Evolutionary conservation across 257 asterid species (phyloP).

Genomic region (Anisodus tanguticus): DNA sequence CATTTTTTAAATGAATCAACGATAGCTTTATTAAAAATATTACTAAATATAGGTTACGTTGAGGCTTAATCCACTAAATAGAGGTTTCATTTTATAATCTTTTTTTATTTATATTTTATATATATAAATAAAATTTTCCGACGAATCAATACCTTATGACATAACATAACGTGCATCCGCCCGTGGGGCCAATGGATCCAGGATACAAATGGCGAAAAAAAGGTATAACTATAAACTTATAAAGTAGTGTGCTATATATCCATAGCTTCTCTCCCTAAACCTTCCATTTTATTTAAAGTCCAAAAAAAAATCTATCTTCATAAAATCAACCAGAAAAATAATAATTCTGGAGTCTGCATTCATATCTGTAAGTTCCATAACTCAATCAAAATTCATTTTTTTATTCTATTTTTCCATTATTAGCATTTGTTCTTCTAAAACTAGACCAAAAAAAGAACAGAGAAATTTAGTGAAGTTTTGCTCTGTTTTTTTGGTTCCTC

Average conservation of each 20-base stretch:
- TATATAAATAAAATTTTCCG: too few relatives aligned
- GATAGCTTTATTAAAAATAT: too few relatives aligned
- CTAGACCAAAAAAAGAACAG: neutral
- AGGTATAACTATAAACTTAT: neutral
- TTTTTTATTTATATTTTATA: too few relatives aligned
- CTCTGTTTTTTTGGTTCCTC: neutral
- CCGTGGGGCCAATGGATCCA: too few relatives aligned
- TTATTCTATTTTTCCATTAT: neutral
- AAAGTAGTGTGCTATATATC: neutral
- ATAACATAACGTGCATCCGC: too few relatives aligned
- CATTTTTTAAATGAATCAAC: too few relatives aligned
- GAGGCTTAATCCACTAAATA: too few relatives aligned
- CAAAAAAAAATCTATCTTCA: neutral
- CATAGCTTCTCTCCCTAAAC: neutral
- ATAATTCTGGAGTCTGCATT: neutral
- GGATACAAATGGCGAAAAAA: too few relatives aligned
- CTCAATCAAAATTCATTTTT: neutral
- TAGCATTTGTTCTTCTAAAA: neutral
- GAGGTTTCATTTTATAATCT: too few relatives aligned
- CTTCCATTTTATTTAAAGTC: neutral
- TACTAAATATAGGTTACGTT: too few relatives aligned
- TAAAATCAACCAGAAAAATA: neutral
- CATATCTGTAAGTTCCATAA: slow-evolving; percentile 12
- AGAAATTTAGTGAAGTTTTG: neutral
- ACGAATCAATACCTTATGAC: too few relatives aligned